Evolutionary conservation across 345 rosid genomes (phyloP).

Genomic region (Eucalyptus urophylla): DNA sequence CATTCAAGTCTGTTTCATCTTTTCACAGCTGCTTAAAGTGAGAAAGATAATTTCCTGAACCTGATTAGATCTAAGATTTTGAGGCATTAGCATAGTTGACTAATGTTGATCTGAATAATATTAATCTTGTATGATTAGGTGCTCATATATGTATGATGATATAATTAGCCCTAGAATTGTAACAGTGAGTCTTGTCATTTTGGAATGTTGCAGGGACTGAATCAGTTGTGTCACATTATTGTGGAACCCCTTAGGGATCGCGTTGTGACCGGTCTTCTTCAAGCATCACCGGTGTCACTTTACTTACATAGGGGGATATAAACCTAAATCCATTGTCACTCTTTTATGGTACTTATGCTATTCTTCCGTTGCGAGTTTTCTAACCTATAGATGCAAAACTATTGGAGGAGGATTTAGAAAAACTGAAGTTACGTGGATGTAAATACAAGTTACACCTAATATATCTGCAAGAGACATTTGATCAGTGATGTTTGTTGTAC

Average conservation of each 20-base stretch:
- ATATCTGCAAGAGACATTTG: background rate
- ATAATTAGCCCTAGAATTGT: background rate
- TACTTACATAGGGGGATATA: background rate
- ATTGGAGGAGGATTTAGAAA: slow-evolving; percentile 73
- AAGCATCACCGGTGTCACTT: slow-evolving; percentile 65
- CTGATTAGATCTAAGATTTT: background rate
- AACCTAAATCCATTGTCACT: background rate
- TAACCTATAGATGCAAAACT: slow-evolving; percentile 54
- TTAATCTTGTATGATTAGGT: background rate
- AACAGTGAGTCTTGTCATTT: background rate
- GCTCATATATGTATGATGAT: background rate
- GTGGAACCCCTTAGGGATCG: slow-evolving; percentile 85
- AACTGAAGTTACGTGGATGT: slow-evolving; percentile 44
- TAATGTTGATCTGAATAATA: background rate
- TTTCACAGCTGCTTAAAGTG: background rate
- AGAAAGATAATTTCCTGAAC: background rate
- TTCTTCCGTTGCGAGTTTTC: slow-evolving; percentile 38
- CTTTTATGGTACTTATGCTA: background rate
- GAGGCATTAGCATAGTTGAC: background rate
- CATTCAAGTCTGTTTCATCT: background rate
- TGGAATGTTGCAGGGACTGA: slow-evolving; percentile 54
- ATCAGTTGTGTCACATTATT: slow-evolving; percentile 63
- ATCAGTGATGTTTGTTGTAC: background rate
- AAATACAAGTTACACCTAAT: background rate
- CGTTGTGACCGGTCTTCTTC: slow-evolving; percentile 76